Evolutionary conservation across 1,139 yeast genomes (phyloP).

Genomic region (Yamadazyma buinensis): DNA sequence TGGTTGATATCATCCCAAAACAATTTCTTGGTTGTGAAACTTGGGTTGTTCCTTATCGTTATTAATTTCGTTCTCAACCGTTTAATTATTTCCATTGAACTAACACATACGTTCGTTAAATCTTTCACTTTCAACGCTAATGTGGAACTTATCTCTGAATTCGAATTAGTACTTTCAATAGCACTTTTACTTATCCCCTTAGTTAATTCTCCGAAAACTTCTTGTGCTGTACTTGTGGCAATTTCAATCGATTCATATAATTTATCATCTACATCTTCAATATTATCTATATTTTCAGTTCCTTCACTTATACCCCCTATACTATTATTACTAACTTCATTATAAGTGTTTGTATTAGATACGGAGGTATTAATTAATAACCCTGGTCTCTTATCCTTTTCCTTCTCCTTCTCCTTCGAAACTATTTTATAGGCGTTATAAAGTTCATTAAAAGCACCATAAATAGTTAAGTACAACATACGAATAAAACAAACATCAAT

Average conservation of each 20-base stretch:
- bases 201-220: conserved; percentile 75
- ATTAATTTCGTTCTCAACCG: conserved; percentile 57
- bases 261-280: conserved; percentile 67
- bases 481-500: conserved; percentile 70
- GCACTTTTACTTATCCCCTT: conserved; percentile 75
- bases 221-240: conserved; percentile 75
- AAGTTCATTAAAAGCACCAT: conserved; percentile 73
- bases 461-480: conserved; percentile 65
- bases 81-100: conserved; percentile 77
- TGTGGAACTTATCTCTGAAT: conserved; percentile 16
- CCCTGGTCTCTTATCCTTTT: conserved; percentile 11
- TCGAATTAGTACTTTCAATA: conserved; percentile 22
- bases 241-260: conserved; percentile 68
- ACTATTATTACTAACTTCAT: neutral
- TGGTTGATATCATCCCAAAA: conserved; percentile 87
- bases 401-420: conserved; percentile 16
- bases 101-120: conserved; percentile 70
- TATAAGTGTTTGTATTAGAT: neutral
- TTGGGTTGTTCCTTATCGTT: conserved; percentile 47
- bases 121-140: conserved; percentile 71
- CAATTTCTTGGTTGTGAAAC: conserved; percentile 55
- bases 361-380: conserved; percentile 20
- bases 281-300: conserved; percentile 13
- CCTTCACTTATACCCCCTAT: neutral
- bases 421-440: conserved; percentile 65